Evolutionary conservation across 495 filamentous ascomycete species (phyloP).

Genomic region (Neurospora hispaniola): DNA sequence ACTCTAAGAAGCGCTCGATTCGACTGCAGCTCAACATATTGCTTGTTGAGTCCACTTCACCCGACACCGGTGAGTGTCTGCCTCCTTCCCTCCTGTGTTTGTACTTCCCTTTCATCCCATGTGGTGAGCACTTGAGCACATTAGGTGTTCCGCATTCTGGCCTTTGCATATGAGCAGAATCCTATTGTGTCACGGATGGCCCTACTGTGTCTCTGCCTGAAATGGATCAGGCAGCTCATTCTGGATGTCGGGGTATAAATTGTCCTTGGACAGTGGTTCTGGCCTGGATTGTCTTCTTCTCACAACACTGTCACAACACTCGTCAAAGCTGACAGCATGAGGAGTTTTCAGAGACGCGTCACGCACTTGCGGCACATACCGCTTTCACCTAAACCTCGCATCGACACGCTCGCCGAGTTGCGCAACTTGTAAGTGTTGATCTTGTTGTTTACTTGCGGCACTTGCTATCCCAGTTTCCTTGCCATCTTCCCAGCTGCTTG

Average conservation of each 20-base stretch:
- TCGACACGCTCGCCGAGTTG: neutral
- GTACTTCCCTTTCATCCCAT: neutral
- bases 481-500: neutral
- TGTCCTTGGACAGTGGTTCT: neutral
- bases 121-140: neutral
- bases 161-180: neutral
- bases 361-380: neutral
- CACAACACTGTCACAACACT: neutral
- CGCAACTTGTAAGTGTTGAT: neutral
- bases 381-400: neutral
- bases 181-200: neutral
- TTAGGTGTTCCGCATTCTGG: neutral
- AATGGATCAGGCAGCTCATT: neutral
- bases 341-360: neutral
- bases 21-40: neutral
- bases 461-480: neutral
- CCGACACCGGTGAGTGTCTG: neutral
- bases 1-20: neutral
- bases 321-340: neutral
- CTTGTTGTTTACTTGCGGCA: neutral
- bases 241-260: neutral
- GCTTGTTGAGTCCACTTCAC: neutral
- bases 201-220: neutral
- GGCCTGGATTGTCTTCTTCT: neutral
- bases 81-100: neutral